These are phyloP conservation scores for Fusarium nanum DNA, from an alignment of 2,329 filamentous ascomycete species.

Conservation along the genomic window DNA sequence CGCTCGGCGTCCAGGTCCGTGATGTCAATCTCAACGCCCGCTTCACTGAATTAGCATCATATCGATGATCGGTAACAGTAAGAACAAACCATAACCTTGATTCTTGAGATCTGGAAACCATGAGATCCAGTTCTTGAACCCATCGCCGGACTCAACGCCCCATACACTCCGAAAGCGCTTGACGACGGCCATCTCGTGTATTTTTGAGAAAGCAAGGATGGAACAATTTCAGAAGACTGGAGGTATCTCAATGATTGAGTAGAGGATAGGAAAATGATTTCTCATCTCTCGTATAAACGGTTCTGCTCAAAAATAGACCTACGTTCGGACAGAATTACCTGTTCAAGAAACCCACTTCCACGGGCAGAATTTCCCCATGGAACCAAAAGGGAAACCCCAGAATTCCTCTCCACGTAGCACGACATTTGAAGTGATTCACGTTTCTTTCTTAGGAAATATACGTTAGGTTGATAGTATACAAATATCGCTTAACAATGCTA, in stretches of 20 bases:
- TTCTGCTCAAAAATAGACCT: background rate
- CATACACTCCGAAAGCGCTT: background rate
- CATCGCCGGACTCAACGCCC: background rate
- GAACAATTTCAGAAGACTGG: background rate
- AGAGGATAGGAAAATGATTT: background rate
- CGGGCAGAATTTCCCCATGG: background rate
- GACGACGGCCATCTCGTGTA: background rate
- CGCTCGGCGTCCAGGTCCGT: background rate
- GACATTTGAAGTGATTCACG: background rate
- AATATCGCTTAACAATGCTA: background rate
- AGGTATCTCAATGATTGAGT: background rate
- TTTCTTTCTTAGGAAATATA: background rate
- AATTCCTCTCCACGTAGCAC: background rate
- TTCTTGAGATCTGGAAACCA: background rate
- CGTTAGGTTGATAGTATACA: background rate
- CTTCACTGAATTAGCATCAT: background rate
- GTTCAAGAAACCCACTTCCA: background rate
- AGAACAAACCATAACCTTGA: background rate
- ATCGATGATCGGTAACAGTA: accelerated
- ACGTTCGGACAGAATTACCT: background rate
- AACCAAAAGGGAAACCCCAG: background rate
- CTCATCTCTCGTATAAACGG: background rate
- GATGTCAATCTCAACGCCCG: background rate
- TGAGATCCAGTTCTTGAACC: background rate
- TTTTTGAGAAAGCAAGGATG: background rate